These are phyloP conservation scores for Entomophthora muscae DNA, from an alignment of 371 early-diverging fungal species.

Conservation along the genomic window DNA sequence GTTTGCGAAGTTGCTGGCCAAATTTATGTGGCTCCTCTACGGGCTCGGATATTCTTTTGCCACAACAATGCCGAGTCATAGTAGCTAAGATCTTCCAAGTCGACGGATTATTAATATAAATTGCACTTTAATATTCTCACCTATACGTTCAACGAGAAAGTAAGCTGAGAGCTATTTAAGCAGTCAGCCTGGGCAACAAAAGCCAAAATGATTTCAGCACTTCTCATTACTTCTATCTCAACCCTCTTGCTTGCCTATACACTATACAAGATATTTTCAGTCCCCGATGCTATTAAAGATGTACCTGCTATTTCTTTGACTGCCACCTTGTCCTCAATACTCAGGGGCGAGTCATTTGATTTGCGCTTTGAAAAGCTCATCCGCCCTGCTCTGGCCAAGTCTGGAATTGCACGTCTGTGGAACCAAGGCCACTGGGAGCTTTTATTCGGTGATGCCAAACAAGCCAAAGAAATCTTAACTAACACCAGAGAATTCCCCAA, in stretches of 20 bases:
- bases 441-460: not conserved
- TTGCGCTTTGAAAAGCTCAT: not conserved
- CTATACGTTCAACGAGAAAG: no score
- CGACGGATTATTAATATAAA: no score
- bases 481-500: not conserved
- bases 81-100: no score
- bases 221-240: no score
- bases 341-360: not conserved
- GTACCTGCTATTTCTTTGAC: not conserved
- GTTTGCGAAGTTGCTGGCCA: no score
- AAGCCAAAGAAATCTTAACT: not conserved
- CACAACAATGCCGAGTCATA: no score
- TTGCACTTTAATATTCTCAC: no score
- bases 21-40: no score
- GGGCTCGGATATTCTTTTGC: no score
- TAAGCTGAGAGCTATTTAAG: no score
- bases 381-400: not conserved
- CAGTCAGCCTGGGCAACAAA: no score
- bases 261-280: not conserved
- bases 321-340: not conserved
- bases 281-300: not conserved
- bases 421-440: not conserved
- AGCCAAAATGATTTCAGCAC: no score
- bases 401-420: not conserved
- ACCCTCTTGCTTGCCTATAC: not conserved